Evolutionary conservation across 2,329 filamentous ascomycete species (phyloP), one percentile per base, ranked within the genome.

Genomic region (Trichoderma asperellum): DNA sequence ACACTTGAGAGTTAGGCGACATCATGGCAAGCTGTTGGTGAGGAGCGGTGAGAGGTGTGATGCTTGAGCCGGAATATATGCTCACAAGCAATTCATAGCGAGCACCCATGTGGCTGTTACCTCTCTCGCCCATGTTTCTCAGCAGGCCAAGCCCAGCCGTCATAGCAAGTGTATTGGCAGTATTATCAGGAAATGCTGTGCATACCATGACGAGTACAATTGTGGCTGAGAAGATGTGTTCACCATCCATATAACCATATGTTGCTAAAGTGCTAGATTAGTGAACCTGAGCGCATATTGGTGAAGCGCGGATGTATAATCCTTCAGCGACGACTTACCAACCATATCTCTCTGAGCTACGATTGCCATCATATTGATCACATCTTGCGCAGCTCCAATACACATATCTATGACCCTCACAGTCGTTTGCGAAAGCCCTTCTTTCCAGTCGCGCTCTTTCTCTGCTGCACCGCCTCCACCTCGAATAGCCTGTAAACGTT

Each of bases 231-330:
- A 87, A 87, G 29, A 83, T 81, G 72, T 87, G 85, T 70, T 88
- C 86, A 18, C 84, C 83, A 69, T 88, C 86, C 79, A 87, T 85
- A 73, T 86, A 88, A 29, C 86, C 86, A 72, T 86, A 87, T 0
- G 85, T 87, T 24, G 85, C 84, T 73, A 37, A 6, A 35, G 18
- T 14, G 43, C 21, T 10, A 32, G 8, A 34, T 68, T 24, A 59
- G 64, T 37, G 21, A 52, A 2, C 2, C 2, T 43, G 40, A 43
- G 16, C n/a, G 12, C 18, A 29, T 14, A 6, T 29, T 27, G 21
- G 18, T 18, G 24, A 5, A 49, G 3, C 6, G 16, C 18, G 40
- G 40, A 8, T n/a, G 3, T 43, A 0, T 43, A 0, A n/a, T n/a
- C 14, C n/a, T 49, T 24, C 40, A 14, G 2, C 3, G 57, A 68